Evolutionary conservation across 768 basidiomycete genomes (phyloP).

Genomic region (Phlebiopsis gigantea): DNA sequence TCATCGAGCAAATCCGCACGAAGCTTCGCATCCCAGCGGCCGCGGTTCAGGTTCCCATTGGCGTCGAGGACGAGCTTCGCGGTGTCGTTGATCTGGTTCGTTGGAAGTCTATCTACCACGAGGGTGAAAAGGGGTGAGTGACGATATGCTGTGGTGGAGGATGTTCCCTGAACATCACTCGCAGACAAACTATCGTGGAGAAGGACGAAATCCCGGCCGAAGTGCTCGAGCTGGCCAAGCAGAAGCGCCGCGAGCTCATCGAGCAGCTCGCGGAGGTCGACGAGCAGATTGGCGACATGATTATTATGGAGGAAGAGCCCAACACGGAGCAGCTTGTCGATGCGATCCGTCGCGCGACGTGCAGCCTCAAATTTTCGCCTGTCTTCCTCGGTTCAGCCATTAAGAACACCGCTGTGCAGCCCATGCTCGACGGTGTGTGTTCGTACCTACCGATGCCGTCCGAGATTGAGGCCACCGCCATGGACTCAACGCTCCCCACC

Average conservation of each 20-base stretch:
- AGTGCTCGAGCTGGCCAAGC: conserved; percentile 66
- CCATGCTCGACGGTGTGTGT: conserved; percentile 91
- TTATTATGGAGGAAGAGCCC: conserved; percentile 80
- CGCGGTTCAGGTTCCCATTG: conserved; percentile 94
- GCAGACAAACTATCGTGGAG: conserved; percentile 73
- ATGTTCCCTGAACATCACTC: neutral
- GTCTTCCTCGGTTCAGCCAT: conserved; percentile 97
- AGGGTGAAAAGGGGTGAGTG: conserved; percentile 87
- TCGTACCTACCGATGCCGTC: conserved; percentile 90
- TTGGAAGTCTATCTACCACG: conserved; percentile 92
- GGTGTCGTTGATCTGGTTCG: conserved; percentile 94
- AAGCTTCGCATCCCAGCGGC: conserved; percentile 93
- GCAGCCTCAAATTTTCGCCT: conserved; percentile 86
- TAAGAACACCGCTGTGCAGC: conserved; percentile 95
- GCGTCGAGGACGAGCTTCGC: conserved; percentile 76
- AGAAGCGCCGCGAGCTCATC: conserved; percentile 87
- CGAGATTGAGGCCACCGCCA: conserved; percentile 72
- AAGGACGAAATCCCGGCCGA: conserved; percentile 84
- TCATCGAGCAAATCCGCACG: conserved; percentile 83
- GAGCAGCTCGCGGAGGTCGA: conserved; percentile 97
- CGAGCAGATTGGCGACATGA: conserved; percentile 87
- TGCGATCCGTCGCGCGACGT: conserved; percentile 87
- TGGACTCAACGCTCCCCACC: conserved; percentile 69
- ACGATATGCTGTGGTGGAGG: neutral
- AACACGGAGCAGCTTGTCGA: conserved; percentile 65